Base-by-base conservation (phyloP, 2,329 filamentous ascomycete species). In the Aureobasidium sp. region DNA sequence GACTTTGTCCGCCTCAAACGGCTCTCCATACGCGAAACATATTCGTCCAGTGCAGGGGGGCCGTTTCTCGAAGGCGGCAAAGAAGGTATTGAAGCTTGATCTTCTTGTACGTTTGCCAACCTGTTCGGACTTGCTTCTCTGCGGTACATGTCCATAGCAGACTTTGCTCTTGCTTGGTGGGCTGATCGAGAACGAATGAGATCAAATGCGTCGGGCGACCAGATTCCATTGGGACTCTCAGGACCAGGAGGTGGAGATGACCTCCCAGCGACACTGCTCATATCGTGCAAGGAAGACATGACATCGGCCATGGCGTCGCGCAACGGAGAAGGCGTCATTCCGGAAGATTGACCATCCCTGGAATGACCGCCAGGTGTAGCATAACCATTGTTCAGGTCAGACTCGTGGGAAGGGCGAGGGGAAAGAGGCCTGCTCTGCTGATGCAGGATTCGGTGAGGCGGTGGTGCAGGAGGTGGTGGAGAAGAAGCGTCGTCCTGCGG, bases 281-380 rank as follows among this genome's bases (percentile, higher is more conserved):
- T 89, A 62, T 92, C 91, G 69, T 95, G 87, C 45, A 99, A 75
- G 60, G 94, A 95, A 65, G 94, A 90, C 84, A 97, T 96, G 4
- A 99, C 92, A 73, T 95, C 93, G 69, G 97, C 93, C 91, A 99
- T 99, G 1, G 94, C 94, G 72, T 92, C 90, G 62, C 94, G 83
- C 3, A 99, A 77, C 0, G 94, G 94, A 2, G 94, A 97, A 1
- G 94, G 94, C 0, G 94, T 99, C 68, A 72, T 72, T 27, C 83
- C 83, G 1, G 88, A 85, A 5, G 90, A 91, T 4, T 84, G 84
- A 2, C 86, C 86, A 37, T 77, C 79, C 0, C 87, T 86, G 1
- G 88, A 89, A 7, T 79, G 78, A 64, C 73, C 79, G 63, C 82
- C 70, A 62, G 61, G 61, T 1, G 81, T 85, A 58, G 81, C 76